Base-by-base conservation (phyloP, 305 asterid species). In the Fraxinus angustifolia region DNA sequence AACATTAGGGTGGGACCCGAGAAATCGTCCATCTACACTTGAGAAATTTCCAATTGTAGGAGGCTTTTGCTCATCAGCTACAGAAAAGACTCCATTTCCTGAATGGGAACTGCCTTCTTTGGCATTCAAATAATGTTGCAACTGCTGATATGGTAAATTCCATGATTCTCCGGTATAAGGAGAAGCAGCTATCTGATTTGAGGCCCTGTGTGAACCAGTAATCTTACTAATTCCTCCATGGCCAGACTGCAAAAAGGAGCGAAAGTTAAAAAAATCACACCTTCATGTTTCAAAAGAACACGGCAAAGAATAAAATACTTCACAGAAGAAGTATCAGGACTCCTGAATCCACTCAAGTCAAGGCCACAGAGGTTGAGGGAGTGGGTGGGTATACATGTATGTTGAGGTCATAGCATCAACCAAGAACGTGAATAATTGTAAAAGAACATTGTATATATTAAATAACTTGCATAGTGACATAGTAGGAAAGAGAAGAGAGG, bases 161-260 rank as follows among this genome's bases (percentile, higher is more conserved):
- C 82, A 80, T 82, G 87, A 79, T 56, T 90, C 92, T 67, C 85
- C 86, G 79, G 81, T 53, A 80, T 85, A 84, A 84, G 19, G 81
- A 45, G 91, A 78, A 81, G 89, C 83, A 19, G 74, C 79, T 76
- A 85, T 8, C 68, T 80, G 89, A 76, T 81, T 82, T 21, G 86
- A 82, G 73, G 88, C 86, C 73, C 72, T 60, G 70, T 17, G 70
- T 21, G 70, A 11, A 21, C 14, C 70, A 7, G 87, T 58, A 81
- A 90, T 72, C 85, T 79, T 91, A 83, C 84, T 82, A 48, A 60
- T 79, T 76, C 83, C 80, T 83, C 91, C 93, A 75, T 33, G 88
- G 77, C 85, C 90, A 80, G 93, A 81, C 95, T 92, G 92, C 85
- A 72, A 76, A 76, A 74, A 30, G 73, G 28, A 75, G 26, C 45